Conservation (phyloP, 2,329 filamentous ascomycete genomes). For the Penicillium sp. region DNA sequence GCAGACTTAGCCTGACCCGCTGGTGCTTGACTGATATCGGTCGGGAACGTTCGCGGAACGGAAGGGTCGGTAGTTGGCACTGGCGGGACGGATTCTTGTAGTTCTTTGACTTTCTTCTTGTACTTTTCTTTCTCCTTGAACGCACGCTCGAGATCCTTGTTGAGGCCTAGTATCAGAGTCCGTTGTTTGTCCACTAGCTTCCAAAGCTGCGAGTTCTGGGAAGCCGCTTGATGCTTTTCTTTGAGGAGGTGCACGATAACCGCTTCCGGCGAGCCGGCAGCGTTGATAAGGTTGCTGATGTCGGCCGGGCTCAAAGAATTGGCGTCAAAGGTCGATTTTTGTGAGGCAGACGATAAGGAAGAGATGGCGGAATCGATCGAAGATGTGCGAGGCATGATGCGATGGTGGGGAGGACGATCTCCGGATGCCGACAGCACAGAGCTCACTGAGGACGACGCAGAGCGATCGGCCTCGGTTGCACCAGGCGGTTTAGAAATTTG, state of each 20-base stretch:
- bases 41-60: constrained; percentile 7
- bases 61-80: constrained; percentile 25
- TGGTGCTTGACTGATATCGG: constrained; percentile 1
- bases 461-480: constrained; percentile 26
- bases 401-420: constrained; percentile 33
- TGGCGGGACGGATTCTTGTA: constrained; percentile 50
- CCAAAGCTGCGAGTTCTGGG: constrained; percentile 93
- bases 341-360: constrained; percentile 61
- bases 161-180: constrained; percentile 86
- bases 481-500: constrained; percentile 29
- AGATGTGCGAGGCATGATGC: constrained; percentile 64
- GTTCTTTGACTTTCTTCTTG: constrained; percentile 82
- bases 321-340: constrained; percentile 58
- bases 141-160: constrained; percentile 87
- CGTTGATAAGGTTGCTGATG: constrained; percentile 72
- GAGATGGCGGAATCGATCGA: constrained; percentile 95
- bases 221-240: constrained; percentile 83
- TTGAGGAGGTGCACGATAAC: constrained; percentile 84
- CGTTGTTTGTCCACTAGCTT: constrained; percentile 93
- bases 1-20: not conserved
- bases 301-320: constrained; percentile 64
- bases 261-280: constrained; percentile 84
- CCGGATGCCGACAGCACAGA: constrained; percentile 31
- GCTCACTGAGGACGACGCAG: constrained; percentile 32
- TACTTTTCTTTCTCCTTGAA: constrained; percentile 95